Conservation (phyloP, 352 stramenopile genomes). For the Pythium biforme region DNA sequence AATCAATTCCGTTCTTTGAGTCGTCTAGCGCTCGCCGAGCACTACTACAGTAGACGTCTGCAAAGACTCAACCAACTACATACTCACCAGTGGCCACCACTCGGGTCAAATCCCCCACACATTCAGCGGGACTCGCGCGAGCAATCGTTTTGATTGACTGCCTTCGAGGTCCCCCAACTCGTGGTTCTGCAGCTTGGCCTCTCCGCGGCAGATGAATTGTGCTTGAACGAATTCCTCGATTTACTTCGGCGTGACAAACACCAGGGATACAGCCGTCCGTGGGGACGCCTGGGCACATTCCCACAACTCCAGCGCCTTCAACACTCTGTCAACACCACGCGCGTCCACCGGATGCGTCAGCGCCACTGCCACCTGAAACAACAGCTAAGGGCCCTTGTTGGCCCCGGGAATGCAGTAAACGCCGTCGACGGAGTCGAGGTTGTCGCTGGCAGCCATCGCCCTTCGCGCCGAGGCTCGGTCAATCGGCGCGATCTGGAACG, state of each 20-base stretch:
- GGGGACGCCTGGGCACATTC: not conserved
- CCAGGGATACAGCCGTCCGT: not conserved
- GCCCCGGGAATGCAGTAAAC: not conserved
- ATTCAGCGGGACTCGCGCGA: not conserved
- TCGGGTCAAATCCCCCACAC: not conserved
- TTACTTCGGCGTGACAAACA: constrained; percentile 2
- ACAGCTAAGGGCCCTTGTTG: not conserved
- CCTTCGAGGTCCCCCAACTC: not conserved
- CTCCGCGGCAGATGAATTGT: not conserved
- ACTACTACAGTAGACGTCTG: no score
- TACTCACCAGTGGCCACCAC: not conserved
- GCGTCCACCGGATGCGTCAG: not conserved
- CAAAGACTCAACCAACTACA: no score
- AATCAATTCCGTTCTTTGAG: no score
- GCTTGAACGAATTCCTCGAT: not conserved
- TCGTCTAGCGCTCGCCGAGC: no score
- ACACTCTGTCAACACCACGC: not conserved
- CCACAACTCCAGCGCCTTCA: not conserved
- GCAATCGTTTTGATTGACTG: not conserved
- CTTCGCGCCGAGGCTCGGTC: not conserved
- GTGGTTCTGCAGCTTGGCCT: not conserved
- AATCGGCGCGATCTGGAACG: not conserved
- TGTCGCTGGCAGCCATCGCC: not conserved
- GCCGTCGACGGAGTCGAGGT: not conserved
- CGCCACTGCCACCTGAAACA: not conserved